Evolutionary conservation across 208 protist genomes (phyloP).

Genomic region (Vickermania ingenoplastis): DNA sequence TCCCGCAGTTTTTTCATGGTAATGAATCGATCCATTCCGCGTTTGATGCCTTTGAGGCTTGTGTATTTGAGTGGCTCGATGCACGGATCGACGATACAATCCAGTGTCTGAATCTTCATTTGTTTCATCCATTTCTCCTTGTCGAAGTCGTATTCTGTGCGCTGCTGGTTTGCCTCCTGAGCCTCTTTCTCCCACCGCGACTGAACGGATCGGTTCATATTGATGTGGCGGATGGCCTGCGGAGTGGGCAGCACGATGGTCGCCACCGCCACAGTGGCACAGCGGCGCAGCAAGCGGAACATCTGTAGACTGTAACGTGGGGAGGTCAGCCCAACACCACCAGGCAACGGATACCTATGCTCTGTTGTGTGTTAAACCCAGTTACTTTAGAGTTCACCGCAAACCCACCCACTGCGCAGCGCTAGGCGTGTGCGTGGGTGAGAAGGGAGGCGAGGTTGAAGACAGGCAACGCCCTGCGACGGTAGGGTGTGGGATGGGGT

Average conservation of each 20-base stretch:
- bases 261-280: neutral
- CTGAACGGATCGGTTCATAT: slow-evolving; percentile 85
- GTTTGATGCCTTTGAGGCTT: slow-evolving; percentile 54
- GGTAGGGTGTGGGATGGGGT: too few relatives aligned
- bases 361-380: too few relatives aligned
- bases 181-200: slow-evolving; percentile 74
- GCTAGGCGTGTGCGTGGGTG: too few relatives aligned
- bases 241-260: neutral
- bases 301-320: too few relatives aligned
- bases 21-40: slow-evolving; percentile 71
- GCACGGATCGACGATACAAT: slow-evolving; percentile 88
- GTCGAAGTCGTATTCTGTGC: slow-evolving; percentile 89
- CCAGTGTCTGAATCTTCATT: slow-evolving; percentile 88
- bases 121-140: slow-evolving; percentile 90
- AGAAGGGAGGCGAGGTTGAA: too few relatives aligned
- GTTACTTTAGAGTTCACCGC: too few relatives aligned
- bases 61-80: slow-evolving; percentile 78
- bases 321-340: neutral
- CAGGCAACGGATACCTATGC: slow-evolving; percentile 1
- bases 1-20: slow-evolving; percentile 84
- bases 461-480: too few relatives aligned
- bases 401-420: too few relatives aligned
- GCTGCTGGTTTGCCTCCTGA: slow-evolving; percentile 50
- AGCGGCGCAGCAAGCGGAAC: neutral
- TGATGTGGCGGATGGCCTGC: slow-evolving; percentile 17